A percentile compares a stretch with the other conserved stretches of the same genome.
phyloP scores from a whole-genome alignment of 1,139 yeast genomes.

The Yamadazyma sp. region DNA sequence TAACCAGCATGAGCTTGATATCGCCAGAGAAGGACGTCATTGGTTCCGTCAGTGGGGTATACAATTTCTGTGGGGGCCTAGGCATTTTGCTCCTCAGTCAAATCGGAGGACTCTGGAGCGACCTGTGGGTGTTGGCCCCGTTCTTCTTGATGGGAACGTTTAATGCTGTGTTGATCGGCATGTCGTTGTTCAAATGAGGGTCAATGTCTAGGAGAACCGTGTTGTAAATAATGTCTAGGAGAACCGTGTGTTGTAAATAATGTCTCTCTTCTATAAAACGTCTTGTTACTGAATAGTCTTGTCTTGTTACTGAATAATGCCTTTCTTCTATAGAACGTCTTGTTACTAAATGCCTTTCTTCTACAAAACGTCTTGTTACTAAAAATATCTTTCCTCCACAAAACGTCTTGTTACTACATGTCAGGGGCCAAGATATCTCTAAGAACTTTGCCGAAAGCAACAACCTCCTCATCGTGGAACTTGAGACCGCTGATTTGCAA shows the following conservation, averaged over 20 bases:
- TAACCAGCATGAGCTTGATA: slow-evolving; percentile 47
- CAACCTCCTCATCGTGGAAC: slow-evolving; percentile 39
- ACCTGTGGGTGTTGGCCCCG: slow-evolving; percentile 58
- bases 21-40: slow-evolving; percentile 35
- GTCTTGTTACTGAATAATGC: no score
- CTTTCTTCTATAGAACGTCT: background rate
- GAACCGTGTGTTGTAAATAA: no score
- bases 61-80: slow-evolving; percentile 66
- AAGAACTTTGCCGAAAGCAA: slow-evolving; percentile 40
- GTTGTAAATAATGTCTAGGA: no score
- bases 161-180: slow-evolving; percentile 21
- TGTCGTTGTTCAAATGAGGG: background rate
- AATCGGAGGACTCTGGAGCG: slow-evolving; percentile 63
- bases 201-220: no score
- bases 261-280: background rate
- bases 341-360: background rate
- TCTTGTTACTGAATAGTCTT: no score
- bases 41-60: slow-evolving; percentile 71
- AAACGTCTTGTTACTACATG: background rate
- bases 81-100: slow-evolving; percentile 63
- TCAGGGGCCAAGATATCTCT: slow-evolving; percentile 20
- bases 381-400: background rate
- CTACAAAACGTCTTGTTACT: background rate
- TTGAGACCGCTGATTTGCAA: slow-evolving; percentile 39
- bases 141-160: slow-evolving; percentile 54